Conservation (phyloP, 2,329 filamentous ascomycete species). For the Colletotrichum gigasporum region DNA sequence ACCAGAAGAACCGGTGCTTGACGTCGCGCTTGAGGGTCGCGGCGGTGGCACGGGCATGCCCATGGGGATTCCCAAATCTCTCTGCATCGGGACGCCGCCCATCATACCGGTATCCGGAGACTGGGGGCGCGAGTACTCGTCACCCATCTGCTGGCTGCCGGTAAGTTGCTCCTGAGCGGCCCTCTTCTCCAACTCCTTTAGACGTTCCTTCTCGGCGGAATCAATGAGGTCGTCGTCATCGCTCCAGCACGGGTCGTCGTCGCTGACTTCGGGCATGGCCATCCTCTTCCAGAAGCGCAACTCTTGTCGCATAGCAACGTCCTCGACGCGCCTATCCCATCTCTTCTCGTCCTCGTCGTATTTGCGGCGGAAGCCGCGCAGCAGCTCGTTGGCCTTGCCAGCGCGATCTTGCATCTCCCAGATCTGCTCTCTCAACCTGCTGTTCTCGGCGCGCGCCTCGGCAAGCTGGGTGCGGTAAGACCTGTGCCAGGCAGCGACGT, state of each 20-base stretch:
- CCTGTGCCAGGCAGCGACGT: constrained; percentile 72
- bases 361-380: constrained; percentile 65
- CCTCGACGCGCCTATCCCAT: constrained; percentile 63
- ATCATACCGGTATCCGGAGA: constrained; percentile 39
- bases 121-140: constrained; percentile 42
- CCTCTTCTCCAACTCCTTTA: constrained; percentile 60
- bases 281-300: constrained; percentile 73
- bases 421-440: constrained; percentile 70
- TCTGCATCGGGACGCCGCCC: constrained; percentile 55
- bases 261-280: constrained; percentile 68
- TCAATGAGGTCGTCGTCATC: constrained; percentile 74
- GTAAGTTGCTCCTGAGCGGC: constrained; percentile 49
- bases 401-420: constrained; percentile 73
- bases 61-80: constrained; percentile 40
- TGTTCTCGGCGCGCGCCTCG: constrained; percentile 72
- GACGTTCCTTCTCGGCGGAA: constrained; percentile 65
- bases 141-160: constrained; percentile 45
- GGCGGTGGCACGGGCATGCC: constrained; percentile 48
- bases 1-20: constrained; percentile 54
- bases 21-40: constrained; percentile 51
- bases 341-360: constrained; percentile 65
- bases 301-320: constrained; percentile 64
- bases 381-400: constrained; percentile 63
- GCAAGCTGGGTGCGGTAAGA: constrained; percentile 73
- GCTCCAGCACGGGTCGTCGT: constrained; percentile 70